Percentiles rank a stretch among this genome's conserved stretches.
Conservation (phyloP, 192 early-diverging fungal species). For the Mortierella hygrophila region DNA sequence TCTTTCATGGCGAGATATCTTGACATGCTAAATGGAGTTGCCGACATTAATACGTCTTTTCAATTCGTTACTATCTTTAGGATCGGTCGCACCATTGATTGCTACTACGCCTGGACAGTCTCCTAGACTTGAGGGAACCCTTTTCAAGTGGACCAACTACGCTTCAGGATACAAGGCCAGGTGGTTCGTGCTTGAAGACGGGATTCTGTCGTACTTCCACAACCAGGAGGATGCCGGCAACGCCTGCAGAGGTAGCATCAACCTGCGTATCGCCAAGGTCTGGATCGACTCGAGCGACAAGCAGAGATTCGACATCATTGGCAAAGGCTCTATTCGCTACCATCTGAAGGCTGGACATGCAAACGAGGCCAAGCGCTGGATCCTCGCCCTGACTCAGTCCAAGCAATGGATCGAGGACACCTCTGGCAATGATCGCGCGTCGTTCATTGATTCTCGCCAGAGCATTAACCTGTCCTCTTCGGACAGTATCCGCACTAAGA, state of each 20-base stretch:
- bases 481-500: slow-evolving; percentile 23
- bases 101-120: slow-evolving; percentile 67
- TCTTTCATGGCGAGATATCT: slow-evolving; percentile 2
- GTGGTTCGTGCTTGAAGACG: slow-evolving; percentile 86
- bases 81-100: slow-evolving; percentile 62
- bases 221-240: slow-evolving; percentile 81
- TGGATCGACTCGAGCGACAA: slow-evolving; percentile 73
- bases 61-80: slow-evolving; percentile 20
- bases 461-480: slow-evolving; percentile 13
- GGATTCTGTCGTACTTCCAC: slow-evolving; percentile 88
- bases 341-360: slow-evolving; percentile 74
- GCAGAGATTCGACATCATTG: slow-evolving; percentile 82
- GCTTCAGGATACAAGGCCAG: slow-evolving; percentile 82
- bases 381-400: slow-evolving; percentile 81
- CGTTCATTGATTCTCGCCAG: slow-evolving; percentile 37
- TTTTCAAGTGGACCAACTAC: slow-evolving; percentile 92
- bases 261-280: slow-evolving; percentile 77
- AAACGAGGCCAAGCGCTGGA: slow-evolving; percentile 87
- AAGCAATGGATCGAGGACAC: slow-evolving; percentile 75
- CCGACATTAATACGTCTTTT: neutral
- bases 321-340: slow-evolving; percentile 81
- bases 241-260: slow-evolving; percentile 85
- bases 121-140: slow-evolving; percentile 71
- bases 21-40: neutral
- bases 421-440: slow-evolving; percentile 51